These are phyloP conservation scores for Solanum chaucha DNA, from an alignment of 257 asterid species.

Conservation along the genomic window DNA sequence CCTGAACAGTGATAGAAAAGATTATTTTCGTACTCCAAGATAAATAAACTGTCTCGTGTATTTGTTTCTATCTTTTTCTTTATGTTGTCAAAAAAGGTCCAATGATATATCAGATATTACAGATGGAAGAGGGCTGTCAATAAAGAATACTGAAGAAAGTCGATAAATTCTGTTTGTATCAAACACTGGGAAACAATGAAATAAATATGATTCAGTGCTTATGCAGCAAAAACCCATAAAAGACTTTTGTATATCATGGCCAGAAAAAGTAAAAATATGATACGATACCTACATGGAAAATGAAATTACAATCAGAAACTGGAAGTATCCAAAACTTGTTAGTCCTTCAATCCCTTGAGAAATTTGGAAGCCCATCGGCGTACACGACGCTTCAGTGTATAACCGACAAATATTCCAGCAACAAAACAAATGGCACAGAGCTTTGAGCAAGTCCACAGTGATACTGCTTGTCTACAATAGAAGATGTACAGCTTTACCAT, in stretches of 20 bases:
- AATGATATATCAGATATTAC: not conserved
- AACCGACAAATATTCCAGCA: constrained; percentile 72
- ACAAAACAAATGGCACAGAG: constrained; percentile 64
- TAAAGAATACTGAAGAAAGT: not conserved
- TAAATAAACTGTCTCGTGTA: not conserved
- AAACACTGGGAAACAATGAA: not conserved
- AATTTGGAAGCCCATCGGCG: constrained; percentile 65
- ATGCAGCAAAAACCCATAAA: too few relatives aligned
- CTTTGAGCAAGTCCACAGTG: constrained; percentile 75
- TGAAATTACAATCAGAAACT: not conserved
- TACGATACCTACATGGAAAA: not conserved
- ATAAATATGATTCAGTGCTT: not conserved
- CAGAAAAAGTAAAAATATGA: too few relatives aligned
- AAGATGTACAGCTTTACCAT: constrained; percentile 2
- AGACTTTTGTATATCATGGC: too few relatives aligned
- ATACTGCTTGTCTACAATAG: constrained; percentile 43
- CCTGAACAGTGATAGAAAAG: not conserved
- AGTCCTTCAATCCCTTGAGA: constrained; percentile 46
- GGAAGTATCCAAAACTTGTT: not conserved
- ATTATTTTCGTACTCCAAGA: not conserved
- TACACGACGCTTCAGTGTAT: constrained; percentile 70
- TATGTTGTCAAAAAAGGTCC: not conserved
- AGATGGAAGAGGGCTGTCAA: not conserved
- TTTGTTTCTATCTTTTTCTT: not conserved
- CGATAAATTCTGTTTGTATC: not conserved